These are phyloP conservation scores for Phylloporus sp. DNA, from an alignment of 768 basidiomycete genomes.

Conservation along the genomic window DNA sequence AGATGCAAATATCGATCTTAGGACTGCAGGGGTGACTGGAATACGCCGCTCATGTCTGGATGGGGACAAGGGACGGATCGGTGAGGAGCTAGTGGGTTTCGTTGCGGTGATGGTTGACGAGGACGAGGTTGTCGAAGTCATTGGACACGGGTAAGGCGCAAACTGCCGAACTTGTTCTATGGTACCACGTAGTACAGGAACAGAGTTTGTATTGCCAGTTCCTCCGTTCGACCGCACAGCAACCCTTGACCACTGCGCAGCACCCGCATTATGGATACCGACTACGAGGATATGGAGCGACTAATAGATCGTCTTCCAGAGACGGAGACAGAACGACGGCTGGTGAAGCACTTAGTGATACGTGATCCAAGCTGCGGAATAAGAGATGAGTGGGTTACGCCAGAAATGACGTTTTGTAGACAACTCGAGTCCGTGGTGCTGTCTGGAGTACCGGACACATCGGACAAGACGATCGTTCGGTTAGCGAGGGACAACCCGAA, in stretches of 20 bases:
- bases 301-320: slow-evolving; percentile 58
- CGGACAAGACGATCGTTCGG: slow-evolving; percentile 63
- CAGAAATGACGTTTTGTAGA: slow-evolving; percentile 54
- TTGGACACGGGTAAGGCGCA: slow-evolving; percentile 13
- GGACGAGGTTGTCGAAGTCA: slow-evolving; percentile 43
- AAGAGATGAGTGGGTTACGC: slow-evolving; percentile 57
- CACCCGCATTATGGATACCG: slow-evolving; percentile 21
- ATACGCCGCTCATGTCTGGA: slow-evolving; percentile 57
- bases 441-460: slow-evolving; percentile 61
- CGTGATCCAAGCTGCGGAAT: slow-evolving; percentile 40
- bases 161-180: slow-evolving; percentile 17
- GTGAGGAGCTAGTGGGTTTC: slow-evolving; percentile 21
- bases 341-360: slow-evolving; percentile 58
- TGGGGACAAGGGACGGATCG: slow-evolving; percentile 40
- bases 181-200: too few species aligned
- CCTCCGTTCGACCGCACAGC: neutral
- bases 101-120: slow-evolving; percentile 49
- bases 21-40: slow-evolving; percentile 77
- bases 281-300: slow-evolving; percentile 52
- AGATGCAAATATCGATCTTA: slow-evolving; percentile 83
- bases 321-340: slow-evolving; percentile 51
- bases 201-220: too few species aligned
- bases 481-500: slow-evolving; percentile 61
- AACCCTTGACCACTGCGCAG: neutral
- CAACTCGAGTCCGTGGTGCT: slow-evolving; percentile 67